A percentile compares a stretch with the other conserved stretches of the same genome.
These are phyloP conservation scores for Silybum marianum DNA, from an alignment of 129 eudicot genomes.

Conservation along the genomic window DNA sequence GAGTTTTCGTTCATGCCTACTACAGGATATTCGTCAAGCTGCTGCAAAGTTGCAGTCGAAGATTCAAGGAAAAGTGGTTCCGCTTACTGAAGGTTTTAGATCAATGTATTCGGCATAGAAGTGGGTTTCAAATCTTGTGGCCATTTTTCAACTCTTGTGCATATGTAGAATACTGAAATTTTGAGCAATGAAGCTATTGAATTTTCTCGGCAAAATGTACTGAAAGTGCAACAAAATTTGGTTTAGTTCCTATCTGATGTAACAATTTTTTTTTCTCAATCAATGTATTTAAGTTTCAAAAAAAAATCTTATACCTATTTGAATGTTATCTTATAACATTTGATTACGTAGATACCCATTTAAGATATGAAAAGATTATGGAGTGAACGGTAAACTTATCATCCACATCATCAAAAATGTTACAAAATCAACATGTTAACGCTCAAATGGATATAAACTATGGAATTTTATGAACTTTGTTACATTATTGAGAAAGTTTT, in stretches of 20 bases:
- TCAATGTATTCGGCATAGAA: conserved; percentile 53
- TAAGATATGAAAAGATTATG: neutral
- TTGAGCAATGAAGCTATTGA: conserved; percentile 14
- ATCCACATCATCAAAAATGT: neutral
- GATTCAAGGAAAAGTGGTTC: conserved; percentile 74
- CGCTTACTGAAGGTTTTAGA: conserved; percentile 90
- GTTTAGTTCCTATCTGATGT: neutral
- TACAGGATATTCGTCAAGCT: conserved; percentile 88
- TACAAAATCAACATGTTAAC: no score
- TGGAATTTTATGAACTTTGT: no score
- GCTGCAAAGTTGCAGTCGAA: conserved; percentile 66
- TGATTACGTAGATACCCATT: neutral
- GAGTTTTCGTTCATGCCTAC: conserved; percentile 1
- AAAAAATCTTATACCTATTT: neutral
- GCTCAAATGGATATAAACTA: no score
- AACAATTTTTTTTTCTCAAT: neutral
- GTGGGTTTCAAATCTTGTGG: neutral
- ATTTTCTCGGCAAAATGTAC: neutral
- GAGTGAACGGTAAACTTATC: neutral
- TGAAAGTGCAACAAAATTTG: neutral
- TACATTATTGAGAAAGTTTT: no score
- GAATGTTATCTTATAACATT: neutral
- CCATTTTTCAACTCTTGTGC: conserved; percentile 16
- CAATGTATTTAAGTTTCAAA: neutral
- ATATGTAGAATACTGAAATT: conserved; percentile 18